Base-by-base conservation (phyloP, 768 basidiomycete genomes). In the Rhizopogon rudus region DNA sequence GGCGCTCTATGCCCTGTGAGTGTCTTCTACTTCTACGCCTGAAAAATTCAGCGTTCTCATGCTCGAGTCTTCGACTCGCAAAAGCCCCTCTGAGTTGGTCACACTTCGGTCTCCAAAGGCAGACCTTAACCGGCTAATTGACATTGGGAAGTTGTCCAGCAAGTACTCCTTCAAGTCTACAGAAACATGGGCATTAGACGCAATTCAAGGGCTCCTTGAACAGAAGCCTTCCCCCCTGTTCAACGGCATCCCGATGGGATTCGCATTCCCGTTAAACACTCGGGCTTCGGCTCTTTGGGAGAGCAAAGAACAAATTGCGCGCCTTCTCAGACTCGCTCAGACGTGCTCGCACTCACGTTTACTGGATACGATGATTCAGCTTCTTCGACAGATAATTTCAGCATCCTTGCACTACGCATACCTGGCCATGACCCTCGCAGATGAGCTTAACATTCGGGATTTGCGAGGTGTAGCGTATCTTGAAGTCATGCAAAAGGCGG, bases 1-100 rank as follows among this genome's bases (percentile, higher is more conserved):
- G 84, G 82, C 82, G 1, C 68, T 90, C n/a, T 90, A 91, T 61
- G 86, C 87, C 6, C 63, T 86, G 88, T 88, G 62, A 70, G 86
- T 66, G 40, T 55, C 52, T 53, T 9, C 17, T 17, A 6, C 20
- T 9, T 51, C 40, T 37, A 4, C 13, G 17, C 17, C n/a, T 7
- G 3, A 22, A 16, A 16, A 10, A 0, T 33, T 12, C n/a, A 40
- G 16, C 14, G 6, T 22, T 22, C 5, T 29, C 14, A 20, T n/a
- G 3, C 52, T 61, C 16, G 54, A 55, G 25, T 31, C 46, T 22
- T 37, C 42, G 33, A 40, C 59, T 12, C 28, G 39, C 40, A 28
- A 31, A 60, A 89, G 87, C 57, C 88, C 88, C 3, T 81, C 78
- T 17, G 87, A 89, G 61, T 71, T 87, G 20, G 71, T 71, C 53